Base-by-base conservation (phyloP, 768 basidiomycete species). In the Russula earlei region DNA sequence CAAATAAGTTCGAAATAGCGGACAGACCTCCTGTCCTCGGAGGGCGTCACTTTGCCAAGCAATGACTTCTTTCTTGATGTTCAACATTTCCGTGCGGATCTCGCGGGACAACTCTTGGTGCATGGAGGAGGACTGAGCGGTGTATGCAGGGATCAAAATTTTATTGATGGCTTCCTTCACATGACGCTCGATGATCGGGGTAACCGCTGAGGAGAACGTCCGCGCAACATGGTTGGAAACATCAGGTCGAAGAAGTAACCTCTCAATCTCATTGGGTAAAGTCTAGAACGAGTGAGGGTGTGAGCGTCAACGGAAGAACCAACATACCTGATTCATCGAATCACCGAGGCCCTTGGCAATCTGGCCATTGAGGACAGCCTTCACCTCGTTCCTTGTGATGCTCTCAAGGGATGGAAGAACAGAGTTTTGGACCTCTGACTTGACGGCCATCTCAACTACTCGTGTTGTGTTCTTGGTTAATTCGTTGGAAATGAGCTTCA, bases 361-460 rank as follows among this genome's bases (percentile, higher is more conserved):
- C 64, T 91, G 87, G 55, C 84, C 83, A 62, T 84, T 85, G 59
- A 92, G 74, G 11, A 85, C 87, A 5, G 79, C 70, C 68, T 83
- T 85, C 52, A 94, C 85, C 69, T 92, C 90, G 48, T 70, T 81
- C 70, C 83, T 85, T 9, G 88, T 91, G 67, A 91, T 88, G 52
- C 72, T 83, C 67, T 91, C 88, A 33, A 93, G 74, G 8, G 88
- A 80, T 4, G 91, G 91, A 19, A 91, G 74, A 12, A 93, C 87
- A 0, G 87, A 89, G 63, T 77, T 84, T 67, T 88, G 88, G 15
- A 92, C 85, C 67, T 91, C 90, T 50, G 73, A 76, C 73, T 90
- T 91, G 65, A 92, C 85, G 14, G 89, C 91, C 77, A 85, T 78
- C 72, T 93, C 91, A 42, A 93, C 91, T 46, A 91, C 87, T 12